Conservation (phyloP, 768 basidiomycete genomes). For the Pulveroboletus frians region DNA sequence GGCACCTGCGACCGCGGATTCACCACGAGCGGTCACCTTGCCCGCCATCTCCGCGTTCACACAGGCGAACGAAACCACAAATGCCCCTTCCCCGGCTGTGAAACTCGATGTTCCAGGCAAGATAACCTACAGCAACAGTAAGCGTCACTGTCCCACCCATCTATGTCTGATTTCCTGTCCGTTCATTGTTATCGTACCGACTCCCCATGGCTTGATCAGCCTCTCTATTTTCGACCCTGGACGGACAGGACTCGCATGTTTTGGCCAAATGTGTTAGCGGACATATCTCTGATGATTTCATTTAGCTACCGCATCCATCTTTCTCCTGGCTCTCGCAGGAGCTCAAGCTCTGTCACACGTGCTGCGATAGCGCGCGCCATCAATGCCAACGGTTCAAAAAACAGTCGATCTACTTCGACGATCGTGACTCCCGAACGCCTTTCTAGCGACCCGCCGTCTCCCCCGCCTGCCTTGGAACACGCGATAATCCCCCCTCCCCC, state of each 20-base stretch:
- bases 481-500: constrained; percentile 42
- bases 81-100: constrained; percentile 93
- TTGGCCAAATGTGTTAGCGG: not conserved
- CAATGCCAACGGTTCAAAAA: constrained; percentile 22
- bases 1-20: constrained; percentile 70
- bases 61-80: constrained; percentile 91
- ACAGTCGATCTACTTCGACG: constrained; percentile 22
- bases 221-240: constrained; percentile 13
- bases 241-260: constrained; percentile 1
- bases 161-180: constrained; percentile 1
- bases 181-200: not conserved
- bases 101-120: constrained; percentile 84
- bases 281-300: constrained; percentile 10
- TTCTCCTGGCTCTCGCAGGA: constrained; percentile 71
- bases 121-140: constrained; percentile 66
- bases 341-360: constrained; percentile 50
- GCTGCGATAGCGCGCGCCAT: constrained; percentile 49
- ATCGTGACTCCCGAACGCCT: constrained; percentile 25
- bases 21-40: constrained; percentile 85
- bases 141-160: constrained; percentile 1
- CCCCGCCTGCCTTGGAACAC: constrained; percentile 44
- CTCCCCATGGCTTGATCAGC: not conserved
- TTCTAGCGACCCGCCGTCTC: constrained; percentile 23
- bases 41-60: constrained; percentile 83
- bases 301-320: constrained; percentile 75